Base-by-base conservation (phyloP, 768 basidiomycete species). In the Imleria badia region DNA sequence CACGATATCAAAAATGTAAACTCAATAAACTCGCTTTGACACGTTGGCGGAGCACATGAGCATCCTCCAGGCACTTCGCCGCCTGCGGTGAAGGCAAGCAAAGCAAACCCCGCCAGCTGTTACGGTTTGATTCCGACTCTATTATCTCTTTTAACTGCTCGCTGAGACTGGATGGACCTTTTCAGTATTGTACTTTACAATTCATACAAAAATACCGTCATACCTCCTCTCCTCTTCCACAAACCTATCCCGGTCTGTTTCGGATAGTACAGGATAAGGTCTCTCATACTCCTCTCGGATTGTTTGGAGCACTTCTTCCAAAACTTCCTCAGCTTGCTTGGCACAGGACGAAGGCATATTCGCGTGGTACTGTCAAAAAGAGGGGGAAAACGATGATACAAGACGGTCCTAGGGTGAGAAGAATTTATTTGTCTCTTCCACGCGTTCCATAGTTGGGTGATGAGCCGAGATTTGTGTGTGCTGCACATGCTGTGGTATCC, bases 351-450 rank as follows among this genome's bases (percentile, higher is more conserved):
- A 56, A 10, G 26, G 23, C 59, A 63, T 65, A 20, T 56, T 22
- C 14, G 20, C 1, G 20, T 22, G 14, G 11, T 23, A 5, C 5
- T 35, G 45, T 34, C 20, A 26, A 15, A n/a, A 43, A 20, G 6
- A 23, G 19, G 6, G 11, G 39, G 33, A 23, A 10, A 34, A 35
- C 1, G 34, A n/a, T 3, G 31, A 3, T 19, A 4, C 6, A 14
- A 5, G 33, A 6, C 14, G 0, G 23, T 15, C 30, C 1, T 19
- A 3, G 9, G 3, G 23, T 19, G 20, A 14, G 23, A 34, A 34
- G 13, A 51, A 59, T 62, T 65, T 65, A 66, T 59, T 36, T 30
- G 15, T 46, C 22, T 31, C 38, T 45, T 41, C 45, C 31, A 42
- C 12, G 47, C 15, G 39, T 2, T 34, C 45, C 52, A 57, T 52